Evolutionary conservation across 2,329 filamentous ascomycete genomes (phyloP).

Genomic region (Sclerotinia sclerotiorum): DNA sequence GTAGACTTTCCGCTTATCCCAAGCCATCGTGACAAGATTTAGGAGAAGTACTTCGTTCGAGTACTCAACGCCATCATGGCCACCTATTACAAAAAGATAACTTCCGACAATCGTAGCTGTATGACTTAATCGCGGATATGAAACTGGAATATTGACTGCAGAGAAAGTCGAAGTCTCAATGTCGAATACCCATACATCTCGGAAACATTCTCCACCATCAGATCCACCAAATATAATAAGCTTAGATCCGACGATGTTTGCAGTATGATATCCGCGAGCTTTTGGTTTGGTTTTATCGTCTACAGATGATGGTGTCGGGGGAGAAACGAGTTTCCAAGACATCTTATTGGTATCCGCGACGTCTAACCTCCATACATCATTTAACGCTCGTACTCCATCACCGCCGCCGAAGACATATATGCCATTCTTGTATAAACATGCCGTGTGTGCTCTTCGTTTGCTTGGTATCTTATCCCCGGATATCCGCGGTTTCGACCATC

Average conservation of each 20-base stretch:
- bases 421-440: conserved; percentile 69
- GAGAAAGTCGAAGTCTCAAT: conserved; percentile 62
- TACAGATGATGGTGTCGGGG: conserved; percentile 43
- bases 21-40: conserved; percentile 72
- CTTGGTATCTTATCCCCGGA: conserved; percentile 57
- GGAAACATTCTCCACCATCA: conserved; percentile 70
- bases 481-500: conserved; percentile 63
- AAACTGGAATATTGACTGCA: conserved; percentile 56
- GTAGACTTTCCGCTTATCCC: conserved; percentile 66
- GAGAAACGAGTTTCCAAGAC: conserved; percentile 65
- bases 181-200: conserved; percentile 73
- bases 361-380: conserved; percentile 72
- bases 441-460: conserved; percentile 65
- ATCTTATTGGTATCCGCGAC: conserved; percentile 65
- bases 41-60: conserved; percentile 67
- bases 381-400: conserved; percentile 67
- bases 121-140: conserved; percentile 65
- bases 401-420: conserved; percentile 73
- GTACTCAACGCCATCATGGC: conserved; percentile 69
- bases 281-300: conserved; percentile 54
- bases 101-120: conserved; percentile 69
- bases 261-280: conserved; percentile 68
- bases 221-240: conserved; percentile 70
- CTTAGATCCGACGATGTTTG: conserved; percentile 71
- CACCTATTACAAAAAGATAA: conserved; percentile 68